Conservation (phyloP, 495 filamentous ascomycete species). For the Aspergillus mulundensis region DNA sequence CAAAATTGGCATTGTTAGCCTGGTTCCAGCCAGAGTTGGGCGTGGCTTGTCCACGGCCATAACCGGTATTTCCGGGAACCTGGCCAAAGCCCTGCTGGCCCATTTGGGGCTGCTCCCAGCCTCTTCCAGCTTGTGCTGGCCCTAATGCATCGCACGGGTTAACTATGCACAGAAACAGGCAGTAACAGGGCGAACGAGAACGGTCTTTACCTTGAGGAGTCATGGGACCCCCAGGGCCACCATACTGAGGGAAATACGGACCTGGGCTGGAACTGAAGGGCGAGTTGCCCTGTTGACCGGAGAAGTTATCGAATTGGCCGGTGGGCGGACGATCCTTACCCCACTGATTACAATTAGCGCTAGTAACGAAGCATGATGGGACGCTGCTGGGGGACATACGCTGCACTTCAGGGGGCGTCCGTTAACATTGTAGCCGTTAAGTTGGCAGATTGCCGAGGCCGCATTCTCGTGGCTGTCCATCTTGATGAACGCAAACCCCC, state of each 20-base stretch:
- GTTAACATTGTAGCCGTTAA: slow-evolving; percentile 96
- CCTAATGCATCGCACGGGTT: slow-evolving; percentile 37
- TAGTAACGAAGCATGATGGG: not conserved
- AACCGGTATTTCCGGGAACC: slow-evolving; percentile 70
- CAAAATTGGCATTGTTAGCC: slow-evolving; percentile 45
- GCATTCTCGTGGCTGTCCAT: slow-evolving; percentile 99
- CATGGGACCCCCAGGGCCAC: slow-evolving; percentile 66
- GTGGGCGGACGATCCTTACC: slow-evolving; percentile 96
- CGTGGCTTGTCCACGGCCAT: slow-evolving; percentile 74
- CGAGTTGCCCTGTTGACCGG: slow-evolving; percentile 58
- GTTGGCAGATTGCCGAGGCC: slow-evolving; percentile 95
- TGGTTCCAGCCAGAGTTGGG: slow-evolving; percentile 73
- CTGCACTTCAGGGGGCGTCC: slow-evolving; percentile 97
- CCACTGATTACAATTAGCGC: slow-evolving; percentile 61
- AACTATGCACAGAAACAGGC: slow-evolving; percentile 18
- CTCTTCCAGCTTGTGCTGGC: slow-evolving; percentile 57
- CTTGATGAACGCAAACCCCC: slow-evolving; percentile 98
- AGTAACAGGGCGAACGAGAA: slow-evolving; percentile 15
- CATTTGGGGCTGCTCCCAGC: slow-evolving; percentile 59
- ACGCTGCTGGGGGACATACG: slow-evolving; percentile 51
- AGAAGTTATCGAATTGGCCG: slow-evolving; percentile 76
- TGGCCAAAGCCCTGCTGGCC: slow-evolving; percentile 56
- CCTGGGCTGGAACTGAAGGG: slow-evolving; percentile 67
- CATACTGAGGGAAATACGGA: slow-evolving; percentile 92
- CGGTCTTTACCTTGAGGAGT: slow-evolving; percentile 57